A percentile compares a stretch with the other conserved stretches of the same genome.
Evolutionary conservation across 2,329 filamentous ascomycete species (phyloP).

Genomic region (Kalaharituber pfeilii): DNA sequence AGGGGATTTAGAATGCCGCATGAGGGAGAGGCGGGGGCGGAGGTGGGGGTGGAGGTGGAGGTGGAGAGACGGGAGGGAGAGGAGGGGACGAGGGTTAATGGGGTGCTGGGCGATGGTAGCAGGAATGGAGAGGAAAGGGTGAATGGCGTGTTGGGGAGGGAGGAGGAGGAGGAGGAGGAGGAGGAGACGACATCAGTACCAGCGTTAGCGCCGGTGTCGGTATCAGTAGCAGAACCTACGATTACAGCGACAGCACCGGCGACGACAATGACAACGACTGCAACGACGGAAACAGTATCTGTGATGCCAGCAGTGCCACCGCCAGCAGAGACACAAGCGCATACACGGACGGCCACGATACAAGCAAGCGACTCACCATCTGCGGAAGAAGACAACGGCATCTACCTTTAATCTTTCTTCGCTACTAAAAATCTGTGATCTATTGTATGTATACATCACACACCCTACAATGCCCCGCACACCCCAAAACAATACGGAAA

Average conservation of each 20-base stretch:
- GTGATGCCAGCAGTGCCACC: background rate
- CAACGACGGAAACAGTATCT: no score
- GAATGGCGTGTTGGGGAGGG: constrained; percentile 11
- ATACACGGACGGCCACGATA: background rate
- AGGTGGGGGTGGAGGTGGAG: constrained; percentile 4
- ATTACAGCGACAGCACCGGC: background rate
- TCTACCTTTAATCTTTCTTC: no score
- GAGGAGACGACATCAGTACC: constrained; percentile 5
- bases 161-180: background rate
- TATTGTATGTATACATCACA: no score
- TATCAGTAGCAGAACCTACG: no score
- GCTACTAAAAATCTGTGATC: no score
- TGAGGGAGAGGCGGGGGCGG: background rate
- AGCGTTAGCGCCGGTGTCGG: background rate
- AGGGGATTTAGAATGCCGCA: constrained; percentile 13
- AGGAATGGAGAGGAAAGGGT: background rate
- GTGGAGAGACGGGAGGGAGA: background rate
- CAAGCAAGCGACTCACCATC: background rate
- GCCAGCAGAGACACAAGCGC: background rate
- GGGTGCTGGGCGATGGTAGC: constrained; percentile 4
- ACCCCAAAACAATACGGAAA: no score
- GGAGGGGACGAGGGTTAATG: no score
- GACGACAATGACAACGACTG: constrained; percentile 7
- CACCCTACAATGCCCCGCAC: no score
- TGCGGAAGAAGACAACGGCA: no score